Evolutionary conservation across 192 early-diverging fungal genomes (phyloP), one percentile per base, ranked within the genome.

Genomic region (Backusella circina): DNA sequence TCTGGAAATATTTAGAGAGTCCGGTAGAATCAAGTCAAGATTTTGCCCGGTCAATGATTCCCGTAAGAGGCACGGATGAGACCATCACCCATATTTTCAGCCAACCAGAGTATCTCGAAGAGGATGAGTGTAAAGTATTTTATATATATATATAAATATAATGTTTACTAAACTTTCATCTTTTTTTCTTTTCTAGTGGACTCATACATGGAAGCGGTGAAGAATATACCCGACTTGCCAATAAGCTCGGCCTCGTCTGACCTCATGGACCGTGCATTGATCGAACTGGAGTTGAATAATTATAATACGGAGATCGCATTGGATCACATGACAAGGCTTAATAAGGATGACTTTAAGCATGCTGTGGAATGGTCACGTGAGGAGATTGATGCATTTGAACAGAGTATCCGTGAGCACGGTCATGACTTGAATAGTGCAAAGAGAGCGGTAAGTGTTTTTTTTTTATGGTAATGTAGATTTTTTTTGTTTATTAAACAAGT

Each of bases 381-480:
- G 6, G 86, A 86, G 30, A 64, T 89, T 33, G 77, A 73, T 8
- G 84, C 77, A 23, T 94, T 94, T 76, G 89, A 91, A 76, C 85
- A 87, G 35, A 83, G 82, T 15, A 81, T 94, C 73, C 82, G 85
- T 33, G 80, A 87, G 12, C 90, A 84, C 76, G 92, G 92, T 0
- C 87, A 90, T 57, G 90, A 94, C 21, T 83, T 93, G 26, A 88
- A 91, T 30, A 86, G 86, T 6, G 88, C 88, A 57, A 87, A 90
- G 28, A 76, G 75, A 54, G 81, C 83, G 13, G 87, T 85, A 8
- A 80, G 78, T 28, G 81, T 76, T 39, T 79, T 82, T 8, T 79
- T 83, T 37, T 12, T 16, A 21, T 47, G 10, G 6, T 36, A 0
- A n/a, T 30, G 5, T 35, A 30, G 23, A 35, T 41, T n/a, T 21